Conservation (phyloP, 2,329 filamentous ascomycete genomes). For the Clonostachys sp. region DNA sequence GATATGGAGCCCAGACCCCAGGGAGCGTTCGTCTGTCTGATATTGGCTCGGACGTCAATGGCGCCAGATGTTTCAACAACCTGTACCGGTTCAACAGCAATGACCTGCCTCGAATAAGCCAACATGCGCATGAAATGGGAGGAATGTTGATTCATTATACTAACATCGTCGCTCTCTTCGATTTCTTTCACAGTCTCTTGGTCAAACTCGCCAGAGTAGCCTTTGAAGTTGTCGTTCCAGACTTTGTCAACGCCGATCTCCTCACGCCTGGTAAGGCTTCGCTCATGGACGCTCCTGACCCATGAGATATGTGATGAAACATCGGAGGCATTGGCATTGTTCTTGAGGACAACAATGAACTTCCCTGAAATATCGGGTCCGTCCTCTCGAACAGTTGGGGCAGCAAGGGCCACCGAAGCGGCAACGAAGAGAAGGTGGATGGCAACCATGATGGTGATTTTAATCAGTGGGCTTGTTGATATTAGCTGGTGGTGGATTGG, state of each 20-base stretch:
- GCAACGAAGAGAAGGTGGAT: conserved; percentile 20
- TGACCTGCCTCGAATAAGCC: conserved; percentile 12
- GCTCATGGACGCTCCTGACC: conserved; percentile 47
- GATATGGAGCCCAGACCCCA: conserved; percentile 41
- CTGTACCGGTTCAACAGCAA: conserved; percentile 19
- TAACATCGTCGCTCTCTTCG: conserved; percentile 33
- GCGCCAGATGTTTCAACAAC: conserved; percentile 2
- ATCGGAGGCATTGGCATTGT: conserved; percentile 30
- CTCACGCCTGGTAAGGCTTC: conserved; percentile 44
- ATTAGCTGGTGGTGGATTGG: too few species aligned
- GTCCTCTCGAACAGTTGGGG: conserved; percentile 16
- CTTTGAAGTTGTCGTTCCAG: conserved; percentile 24
- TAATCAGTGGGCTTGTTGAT: too few species aligned
- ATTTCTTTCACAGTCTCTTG: conserved; percentile 31
- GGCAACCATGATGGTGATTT: conserved; percentile 7
- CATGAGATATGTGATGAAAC: conserved; percentile 37
- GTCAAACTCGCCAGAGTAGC: conserved; percentile 38
- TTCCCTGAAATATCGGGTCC: not conserved
- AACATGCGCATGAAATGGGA: not conserved
- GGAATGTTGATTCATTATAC: conserved; percentile 6
- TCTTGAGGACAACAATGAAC: conserved; percentile 61
- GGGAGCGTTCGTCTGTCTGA: conserved; percentile 20
- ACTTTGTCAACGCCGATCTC: conserved; percentile 24
- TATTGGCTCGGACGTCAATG: conserved; percentile 7
- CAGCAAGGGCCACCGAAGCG: conserved; percentile 21